Evolutionary conservation across 805 yeast genomes (phyloP), one percentile per base, ranked within the genome.

Genomic region (Metschnikowia cubensis): DNA sequence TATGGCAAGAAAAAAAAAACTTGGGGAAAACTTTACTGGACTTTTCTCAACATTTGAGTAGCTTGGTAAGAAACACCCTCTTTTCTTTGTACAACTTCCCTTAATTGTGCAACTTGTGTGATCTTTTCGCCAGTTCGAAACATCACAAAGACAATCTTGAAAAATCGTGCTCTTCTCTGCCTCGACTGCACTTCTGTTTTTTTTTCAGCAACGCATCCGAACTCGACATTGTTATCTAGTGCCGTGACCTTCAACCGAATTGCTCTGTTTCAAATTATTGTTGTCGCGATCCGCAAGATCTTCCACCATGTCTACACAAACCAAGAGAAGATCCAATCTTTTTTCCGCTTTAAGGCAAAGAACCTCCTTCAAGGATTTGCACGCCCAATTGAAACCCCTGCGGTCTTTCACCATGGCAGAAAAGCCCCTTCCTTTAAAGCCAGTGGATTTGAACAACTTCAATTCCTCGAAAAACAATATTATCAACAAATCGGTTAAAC

Each of bases 321-420:
- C 22, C 15, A 34, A 35, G 47, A 52, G 52, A 49, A 52, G 38
- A 36, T 49, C 55, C 29, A 43, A 43, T 15, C 41, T 52, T 15
- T 52, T 52, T 45, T 47, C 47, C 36, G 33, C 52, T 10, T 49
- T 52, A 31, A 49, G 42, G 42, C 42, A 50, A n/a, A 51, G 55
- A 17, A 34, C 47, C 35, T 52, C 55, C 13, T 39, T 47, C 42
- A 49, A 47, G 38, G 55, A 52, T 18, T 44, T 52, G 15, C 47
- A 44, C 21, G 36, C 47, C n/a, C 47, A 36, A 15, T 18, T 36
- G 15, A 44, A 36, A 41, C 35, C 42, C 21, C 41, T 35, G 35
- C 47, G 41, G 25, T 36, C 47, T n/a, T 42, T 34, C n/a, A 32
- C 17, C 4, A 3, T n/a, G 2, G 32, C 15, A 1, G 46, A 43